These are phyloP conservation scores for Cercospora sp. DNA, from an alignment of 2,329 filamentous ascomycete species.

Conservation along the genomic window DNA sequence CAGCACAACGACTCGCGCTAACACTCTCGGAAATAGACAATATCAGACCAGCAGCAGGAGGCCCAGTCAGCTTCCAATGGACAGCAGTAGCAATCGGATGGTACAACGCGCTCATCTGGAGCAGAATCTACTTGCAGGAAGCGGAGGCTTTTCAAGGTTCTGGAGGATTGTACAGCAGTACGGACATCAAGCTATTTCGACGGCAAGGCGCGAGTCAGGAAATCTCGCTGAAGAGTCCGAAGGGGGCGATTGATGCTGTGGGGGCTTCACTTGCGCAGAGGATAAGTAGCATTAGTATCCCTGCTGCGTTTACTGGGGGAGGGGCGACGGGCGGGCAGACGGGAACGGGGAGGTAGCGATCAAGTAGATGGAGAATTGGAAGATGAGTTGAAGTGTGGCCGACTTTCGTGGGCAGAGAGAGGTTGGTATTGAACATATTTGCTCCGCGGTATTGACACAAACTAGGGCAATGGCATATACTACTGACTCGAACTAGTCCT, in stretches of 20 bases:
- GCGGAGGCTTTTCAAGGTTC: constrained; percentile 77
- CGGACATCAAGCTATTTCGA: constrained; percentile 81
- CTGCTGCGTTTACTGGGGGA: constrained; percentile 2
- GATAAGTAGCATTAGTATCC: constrained; percentile 59
- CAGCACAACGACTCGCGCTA: neutral
- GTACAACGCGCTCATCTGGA: constrained; percentile 95
- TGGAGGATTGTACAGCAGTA: constrained; percentile 89
- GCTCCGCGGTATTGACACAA: neutral
- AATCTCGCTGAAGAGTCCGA: constrained; percentile 67
- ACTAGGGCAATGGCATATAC: neutral
- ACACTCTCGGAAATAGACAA: constrained; percentile 6
- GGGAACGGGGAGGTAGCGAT: neutral
- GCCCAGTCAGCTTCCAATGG: constrained; percentile 21
- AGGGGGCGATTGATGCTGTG: constrained; percentile 89
- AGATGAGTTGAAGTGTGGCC: neutral
- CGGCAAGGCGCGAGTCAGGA: constrained; percentile 63
- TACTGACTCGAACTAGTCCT: neutral
- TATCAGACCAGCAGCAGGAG: constrained; percentile 15
- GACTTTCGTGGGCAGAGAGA: neutral
- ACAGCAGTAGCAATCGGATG: constrained; percentile 63
- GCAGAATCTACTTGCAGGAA: constrained; percentile 86
- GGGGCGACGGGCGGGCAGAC: neutral
- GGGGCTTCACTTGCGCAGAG: constrained; percentile 85
- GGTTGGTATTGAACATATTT: neutral
- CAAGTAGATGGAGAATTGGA: neutral